Percentiles rank a stretch among this genome's conserved stretches.
phyloP scores from a whole-genome alignment of 345 rosid genomes.

The Rhizophora mangle region DNA sequence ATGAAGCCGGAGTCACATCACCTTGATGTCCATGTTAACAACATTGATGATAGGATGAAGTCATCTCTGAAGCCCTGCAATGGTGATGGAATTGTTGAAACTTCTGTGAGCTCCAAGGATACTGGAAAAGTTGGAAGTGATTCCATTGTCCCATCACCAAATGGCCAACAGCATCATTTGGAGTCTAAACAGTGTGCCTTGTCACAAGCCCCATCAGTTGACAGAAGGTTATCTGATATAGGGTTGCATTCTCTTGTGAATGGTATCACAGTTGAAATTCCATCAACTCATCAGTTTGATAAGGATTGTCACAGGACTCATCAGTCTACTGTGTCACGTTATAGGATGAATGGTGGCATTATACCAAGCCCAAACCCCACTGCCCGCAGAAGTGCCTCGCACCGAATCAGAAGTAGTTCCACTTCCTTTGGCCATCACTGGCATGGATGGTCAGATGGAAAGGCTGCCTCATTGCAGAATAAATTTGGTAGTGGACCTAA shows the following conservation, averaged over 20 bases:
- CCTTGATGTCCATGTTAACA: slow-evolving; percentile 15
- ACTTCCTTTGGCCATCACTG: slow-evolving; percentile 44
- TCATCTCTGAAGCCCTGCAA: slow-evolving; percentile 16
- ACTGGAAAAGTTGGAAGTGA: slow-evolving; percentile 30
- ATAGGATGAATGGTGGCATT: slow-evolving; percentile 54
- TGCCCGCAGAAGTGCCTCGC: slow-evolving; percentile 80
- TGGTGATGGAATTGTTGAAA: slow-evolving; percentile 17
- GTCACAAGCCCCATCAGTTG: slow-evolving; percentile 26
- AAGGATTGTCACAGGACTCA: slow-evolving; percentile 31
- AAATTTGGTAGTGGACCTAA: slow-evolving; percentile 80
- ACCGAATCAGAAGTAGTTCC: slow-evolving; percentile 55
- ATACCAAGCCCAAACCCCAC: slow-evolving; percentile 75
- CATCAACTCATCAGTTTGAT: slow-evolving; percentile 40
- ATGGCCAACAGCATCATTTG: slow-evolving; percentile 24
- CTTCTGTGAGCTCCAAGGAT: slow-evolving; percentile 29
- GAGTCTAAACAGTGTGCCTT: slow-evolving; percentile 26
- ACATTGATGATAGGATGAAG: slow-evolving; percentile 14
- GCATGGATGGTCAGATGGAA: slow-evolving; percentile 74
- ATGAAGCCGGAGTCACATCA: slow-evolving; percentile 16
- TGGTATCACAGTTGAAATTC: slow-evolving; percentile 56
- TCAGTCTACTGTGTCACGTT: slow-evolving; percentile 46
- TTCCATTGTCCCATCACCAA: slow-evolving; percentile 26
- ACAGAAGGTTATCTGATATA: slow-evolving; percentile 26
- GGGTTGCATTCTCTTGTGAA: slow-evolving; percentile 34
- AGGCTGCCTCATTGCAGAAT: slow-evolving; percentile 45